Conservation (phyloP, 2,329 filamentous ascomycete genomes). For the Talaromyces islandicus region DNA sequence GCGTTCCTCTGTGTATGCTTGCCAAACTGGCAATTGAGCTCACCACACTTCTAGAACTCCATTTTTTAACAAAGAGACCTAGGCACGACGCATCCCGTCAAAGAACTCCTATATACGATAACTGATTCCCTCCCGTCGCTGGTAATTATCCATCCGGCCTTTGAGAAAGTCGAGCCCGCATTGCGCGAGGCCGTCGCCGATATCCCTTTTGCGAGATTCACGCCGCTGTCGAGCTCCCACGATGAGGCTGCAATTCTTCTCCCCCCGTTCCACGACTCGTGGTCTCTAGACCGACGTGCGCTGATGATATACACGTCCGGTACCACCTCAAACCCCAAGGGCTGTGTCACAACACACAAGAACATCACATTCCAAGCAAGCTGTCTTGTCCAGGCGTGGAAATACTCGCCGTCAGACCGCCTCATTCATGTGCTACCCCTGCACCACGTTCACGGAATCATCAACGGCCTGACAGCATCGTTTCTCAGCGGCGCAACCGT, state of each 20-base stretch:
- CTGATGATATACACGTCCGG: slow-evolving; percentile 41
- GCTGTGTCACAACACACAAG: slow-evolving; percentile 39
- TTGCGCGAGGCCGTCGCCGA: slow-evolving; percentile 24
- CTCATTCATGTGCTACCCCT: slow-evolving; percentile 47
- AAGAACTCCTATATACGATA: slow-evolving; percentile 38
- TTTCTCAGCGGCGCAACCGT: slow-evolving; percentile 42
- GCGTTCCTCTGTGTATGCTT: slow-evolving; percentile 37
- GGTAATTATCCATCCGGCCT: slow-evolving; percentile 35
- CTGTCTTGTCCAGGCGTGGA: slow-evolving; percentile 30
- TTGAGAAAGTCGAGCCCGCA: slow-evolving; percentile 26
- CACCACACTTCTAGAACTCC: neutral
- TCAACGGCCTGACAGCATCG: slow-evolving; percentile 45
- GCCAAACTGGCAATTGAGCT: neutral
- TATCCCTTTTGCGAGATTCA: slow-evolving; percentile 26
- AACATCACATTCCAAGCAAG: slow-evolving; percentile 30
- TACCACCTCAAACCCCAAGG: slow-evolving; percentile 37
- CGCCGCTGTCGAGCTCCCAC: slow-evolving; percentile 17
- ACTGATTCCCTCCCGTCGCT: slow-evolving; percentile 37
- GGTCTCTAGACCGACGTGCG: slow-evolving; percentile 26
- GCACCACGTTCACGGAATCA: slow-evolving; percentile 47
- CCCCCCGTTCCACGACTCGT: slow-evolving; percentile 26
- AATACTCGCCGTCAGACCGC: slow-evolving; percentile 38
- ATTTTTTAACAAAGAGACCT: neutral
- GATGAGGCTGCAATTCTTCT: slow-evolving; percentile 15
- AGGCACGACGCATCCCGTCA: slow-evolving; percentile 38